A percentile compares a stretch with the other conserved stretches of the same genome.
phyloP scores from a whole-genome alignment of 2,329 filamentous ascomycete species.

The Trichoderma sp. region DNA sequence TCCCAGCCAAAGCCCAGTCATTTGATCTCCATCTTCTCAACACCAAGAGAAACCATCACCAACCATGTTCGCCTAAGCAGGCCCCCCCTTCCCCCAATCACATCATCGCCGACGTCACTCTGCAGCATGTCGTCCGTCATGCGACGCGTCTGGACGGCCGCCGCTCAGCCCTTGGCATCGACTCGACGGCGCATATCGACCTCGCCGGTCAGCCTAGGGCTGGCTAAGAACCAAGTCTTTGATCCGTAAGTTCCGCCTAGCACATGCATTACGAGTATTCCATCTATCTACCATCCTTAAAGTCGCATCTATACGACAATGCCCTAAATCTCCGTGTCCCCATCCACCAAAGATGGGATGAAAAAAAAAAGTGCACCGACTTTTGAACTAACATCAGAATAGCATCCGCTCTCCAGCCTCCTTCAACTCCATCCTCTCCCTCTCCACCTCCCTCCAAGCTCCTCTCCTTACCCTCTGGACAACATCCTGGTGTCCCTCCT shows the following conservation, averaged over 20 bases:
- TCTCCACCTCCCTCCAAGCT: slow-evolving; percentile 50
- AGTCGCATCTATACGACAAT: not conserved
- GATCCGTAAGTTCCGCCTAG: not conserved
- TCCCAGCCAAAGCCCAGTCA: not conserved
- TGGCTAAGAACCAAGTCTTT: not conserved
- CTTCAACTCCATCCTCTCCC: slow-evolving; percentile 42
- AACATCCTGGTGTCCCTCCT: slow-evolving; percentile 56
- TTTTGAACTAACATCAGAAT: not conserved
- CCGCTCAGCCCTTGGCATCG: not conserved
- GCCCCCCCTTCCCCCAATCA: not conserved
- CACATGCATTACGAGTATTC: too few species aligned
- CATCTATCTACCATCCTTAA: not conserved
- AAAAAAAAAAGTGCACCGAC: not conserved
- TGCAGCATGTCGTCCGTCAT: not conserved
- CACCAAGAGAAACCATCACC: not conserved
- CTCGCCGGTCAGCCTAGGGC: not conserved
- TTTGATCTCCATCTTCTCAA: not conserved
- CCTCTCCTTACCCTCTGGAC: slow-evolving; percentile 62
- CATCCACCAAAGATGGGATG: not conserved
- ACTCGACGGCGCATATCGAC: slow-evolving; percentile 36
- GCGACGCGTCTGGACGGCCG: not conserved
- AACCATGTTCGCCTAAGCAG: not conserved
- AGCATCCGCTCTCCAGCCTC: not conserved
- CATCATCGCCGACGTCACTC: not conserved
- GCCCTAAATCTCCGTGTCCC: not conserved